A percentile compares a stretch with the other conserved stretches of the same genome.
Evolutionary conservation across 345 rosid genomes (phyloP).

Genomic region (Populus alba): DNA sequence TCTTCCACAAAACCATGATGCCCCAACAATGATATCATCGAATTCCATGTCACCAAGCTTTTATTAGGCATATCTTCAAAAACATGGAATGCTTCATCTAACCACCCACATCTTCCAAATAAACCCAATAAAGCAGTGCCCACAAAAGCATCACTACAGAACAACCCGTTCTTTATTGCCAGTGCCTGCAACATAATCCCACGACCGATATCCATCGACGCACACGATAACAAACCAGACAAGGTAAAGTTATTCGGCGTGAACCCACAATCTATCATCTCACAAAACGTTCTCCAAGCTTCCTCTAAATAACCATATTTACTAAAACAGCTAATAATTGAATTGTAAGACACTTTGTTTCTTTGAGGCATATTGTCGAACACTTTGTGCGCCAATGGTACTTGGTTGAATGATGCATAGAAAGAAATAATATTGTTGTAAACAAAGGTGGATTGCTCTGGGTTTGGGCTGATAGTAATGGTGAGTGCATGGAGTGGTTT

Average conservation of each 20-base stretch:
- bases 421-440: slow-evolving; percentile 52
- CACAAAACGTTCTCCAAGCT: slow-evolving; percentile 42
- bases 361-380: slow-evolving; percentile 67
- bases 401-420: slow-evolving; percentile 35
- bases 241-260: slow-evolving; percentile 52
- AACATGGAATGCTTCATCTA: slow-evolving; percentile 45
- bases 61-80: slow-evolving; percentile 64
- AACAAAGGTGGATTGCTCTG: slow-evolving; percentile 49
- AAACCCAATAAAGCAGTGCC: slow-evolving; percentile 67
- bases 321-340: slow-evolving; percentile 51
- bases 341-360: slow-evolving; percentile 53
- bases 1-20: slow-evolving; percentile 44
- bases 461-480: slow-evolving; percentile 40
- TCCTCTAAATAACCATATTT: slow-evolving; percentile 36
- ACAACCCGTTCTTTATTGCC: slow-evolving; percentile 57
- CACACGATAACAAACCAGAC: slow-evolving; percentile 58
- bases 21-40: slow-evolving; percentile 58
- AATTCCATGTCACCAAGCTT: slow-evolving; percentile 75
- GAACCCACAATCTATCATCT: slow-evolving; percentile 50
- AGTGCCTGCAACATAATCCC: slow-evolving; percentile 66
- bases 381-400: slow-evolving; percentile 46
- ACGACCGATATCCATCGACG: slow-evolving; percentile 31
- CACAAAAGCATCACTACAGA: slow-evolving; percentile 54
- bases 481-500: slow-evolving; percentile 69
- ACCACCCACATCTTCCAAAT: slow-evolving; percentile 56